Percentiles rank a stretch among this genome's conserved stretches.
These are phyloP conservation scores for Kwoniella newhampshirensis DNA, from an alignment of 768 basidiomycete species.

Conservation along the genomic window DNA sequence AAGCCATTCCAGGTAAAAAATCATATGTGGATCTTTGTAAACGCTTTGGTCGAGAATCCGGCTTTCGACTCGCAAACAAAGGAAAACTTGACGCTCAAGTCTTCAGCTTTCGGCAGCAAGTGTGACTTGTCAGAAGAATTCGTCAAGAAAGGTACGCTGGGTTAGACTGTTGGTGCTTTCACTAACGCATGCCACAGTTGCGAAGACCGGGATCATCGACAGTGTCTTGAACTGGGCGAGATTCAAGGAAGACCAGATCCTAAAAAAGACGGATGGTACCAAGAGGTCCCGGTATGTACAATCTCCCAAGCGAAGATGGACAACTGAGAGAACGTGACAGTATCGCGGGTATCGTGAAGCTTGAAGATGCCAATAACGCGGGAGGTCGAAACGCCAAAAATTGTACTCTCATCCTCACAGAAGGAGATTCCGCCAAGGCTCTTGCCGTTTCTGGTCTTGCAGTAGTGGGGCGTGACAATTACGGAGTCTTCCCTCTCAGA, in stretches of 20 bases:
- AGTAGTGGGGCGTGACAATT: conserved; percentile 93
- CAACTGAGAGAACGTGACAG: conserved; percentile 55
- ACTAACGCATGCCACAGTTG: conserved; percentile 62
- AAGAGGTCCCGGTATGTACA: conserved; percentile 76
- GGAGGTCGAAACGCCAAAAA: conserved; percentile 74
- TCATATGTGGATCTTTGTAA: conserved; percentile 98
- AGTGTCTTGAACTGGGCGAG: conserved; percentile 93
- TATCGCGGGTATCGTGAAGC: conserved; percentile 83
- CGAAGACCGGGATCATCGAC: conserved; percentile 85
- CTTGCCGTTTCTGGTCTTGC: conserved; percentile 90
- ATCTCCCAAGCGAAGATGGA: neutral
- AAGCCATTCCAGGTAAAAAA: conserved; percentile 92
- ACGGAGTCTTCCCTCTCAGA: conserved; percentile 95
- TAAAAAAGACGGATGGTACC: conserved; percentile 91
- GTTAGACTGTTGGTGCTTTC: no score
- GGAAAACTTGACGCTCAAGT: conserved; percentile 82
- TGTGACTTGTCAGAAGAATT: conserved; percentile 84
- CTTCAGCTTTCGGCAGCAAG: conserved; percentile 81
- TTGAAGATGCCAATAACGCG: conserved; percentile 96
- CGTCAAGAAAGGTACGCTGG: conserved; percentile 79
- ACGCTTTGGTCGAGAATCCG: conserved; percentile 92
- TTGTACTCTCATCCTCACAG: conserved; percentile 94
- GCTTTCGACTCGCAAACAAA: conserved; percentile 99
- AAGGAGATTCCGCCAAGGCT: conserved; percentile 98
- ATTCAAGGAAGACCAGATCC: conserved; percentile 91